These are phyloP conservation scores for Cladosporium sp. DNA, from an alignment of 2,329 filamentous ascomycete genomes.

Conservation along the genomic window DNA sequence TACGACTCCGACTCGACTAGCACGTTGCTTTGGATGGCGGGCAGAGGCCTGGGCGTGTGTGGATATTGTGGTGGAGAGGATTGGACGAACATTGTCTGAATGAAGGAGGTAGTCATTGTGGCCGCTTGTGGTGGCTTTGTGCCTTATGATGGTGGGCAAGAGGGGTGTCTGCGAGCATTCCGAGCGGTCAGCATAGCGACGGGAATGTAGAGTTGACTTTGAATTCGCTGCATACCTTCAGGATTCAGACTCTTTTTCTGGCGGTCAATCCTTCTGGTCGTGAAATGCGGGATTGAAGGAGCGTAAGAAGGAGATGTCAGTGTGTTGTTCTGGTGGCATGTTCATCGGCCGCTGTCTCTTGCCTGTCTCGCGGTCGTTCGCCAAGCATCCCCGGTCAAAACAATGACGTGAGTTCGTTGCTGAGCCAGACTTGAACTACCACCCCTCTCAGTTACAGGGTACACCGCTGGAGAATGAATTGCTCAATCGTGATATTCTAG, in stretches of 20 bases:
- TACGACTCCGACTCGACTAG: conserved; percentile 42
- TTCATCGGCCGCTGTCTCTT: not conserved
- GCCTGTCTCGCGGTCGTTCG: not conserved
- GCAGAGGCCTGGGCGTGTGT: conserved; percentile 34
- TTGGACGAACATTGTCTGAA: conserved; percentile 72
- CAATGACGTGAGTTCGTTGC: not conserved
- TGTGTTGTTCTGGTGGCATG: not conserved
- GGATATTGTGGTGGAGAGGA: conserved; percentile 34
- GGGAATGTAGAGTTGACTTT: not conserved
- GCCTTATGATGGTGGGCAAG: not conserved
- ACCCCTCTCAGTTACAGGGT: not conserved
- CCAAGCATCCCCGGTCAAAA: not conserved
- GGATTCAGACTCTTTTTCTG: not conserved
- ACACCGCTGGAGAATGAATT: not conserved
- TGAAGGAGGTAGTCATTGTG: conserved; percentile 67
- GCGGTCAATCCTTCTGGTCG: not conserved
- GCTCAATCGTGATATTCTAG: no score
- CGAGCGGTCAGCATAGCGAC: conserved; percentile 10
- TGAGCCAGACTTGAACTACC: not conserved
- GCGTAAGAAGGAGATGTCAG: conserved; percentile 4
- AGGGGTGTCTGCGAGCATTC: conserved; percentile 9
- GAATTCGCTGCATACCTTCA: not conserved
- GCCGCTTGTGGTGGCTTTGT: not conserved
- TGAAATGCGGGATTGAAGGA: not conserved
- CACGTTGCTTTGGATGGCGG: conserved; percentile 39